Conservation (phyloP, 352 stramenopile species). For the Phytophthora hibernalis region DNA sequence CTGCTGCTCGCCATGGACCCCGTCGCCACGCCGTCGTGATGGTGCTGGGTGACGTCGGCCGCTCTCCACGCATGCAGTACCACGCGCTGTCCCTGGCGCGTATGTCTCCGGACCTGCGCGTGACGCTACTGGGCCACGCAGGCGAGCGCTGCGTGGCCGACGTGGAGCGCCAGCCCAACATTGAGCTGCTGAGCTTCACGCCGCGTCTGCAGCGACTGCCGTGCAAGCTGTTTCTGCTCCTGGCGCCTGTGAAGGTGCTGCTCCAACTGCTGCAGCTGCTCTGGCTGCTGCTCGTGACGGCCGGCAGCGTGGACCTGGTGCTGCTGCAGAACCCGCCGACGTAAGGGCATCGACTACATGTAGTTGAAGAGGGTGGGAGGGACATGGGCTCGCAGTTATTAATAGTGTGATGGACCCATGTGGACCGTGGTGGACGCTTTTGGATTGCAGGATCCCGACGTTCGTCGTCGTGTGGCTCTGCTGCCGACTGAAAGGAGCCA, state of each 20-base stretch:
- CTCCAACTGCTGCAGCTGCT: slow-evolving; percentile 68
- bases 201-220: slow-evolving; percentile 69
- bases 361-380: slow-evolving; percentile 30
- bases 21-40: slow-evolving; percentile 88
- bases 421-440: slow-evolving; percentile 12
- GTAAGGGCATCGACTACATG: slow-evolving; percentile 43
- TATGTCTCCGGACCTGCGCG: slow-evolving; percentile 56
- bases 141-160: slow-evolving; percentile 90
- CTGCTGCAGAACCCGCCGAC: slow-evolving; percentile 99
- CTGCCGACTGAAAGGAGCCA: slow-evolving; percentile 73
- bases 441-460: slow-evolving; percentile 89
- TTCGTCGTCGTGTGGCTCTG: slow-evolving; percentile 86
- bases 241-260: slow-evolving; percentile 79
- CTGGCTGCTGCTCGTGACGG: slow-evolving; percentile 39
- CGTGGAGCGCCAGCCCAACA: slow-evolving; percentile 64
- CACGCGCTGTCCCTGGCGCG: slow-evolving; percentile 96
- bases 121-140: slow-evolving; percentile 95
- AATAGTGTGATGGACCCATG: slow-evolving; percentile 5
- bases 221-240: slow-evolving; percentile 42
- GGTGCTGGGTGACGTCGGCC: slow-evolving; percentile 95
- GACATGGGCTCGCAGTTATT: slow-evolving; percentile 9
- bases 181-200: slow-evolving; percentile 80
- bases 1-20: slow-evolving; percentile 1
- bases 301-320: slow-evolving; percentile 89
- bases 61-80: slow-evolving; percentile 99